Evolutionary conservation across 169 alveolate genomes (phyloP).

Genomic region (Plasmodium chabaudi): DNA sequence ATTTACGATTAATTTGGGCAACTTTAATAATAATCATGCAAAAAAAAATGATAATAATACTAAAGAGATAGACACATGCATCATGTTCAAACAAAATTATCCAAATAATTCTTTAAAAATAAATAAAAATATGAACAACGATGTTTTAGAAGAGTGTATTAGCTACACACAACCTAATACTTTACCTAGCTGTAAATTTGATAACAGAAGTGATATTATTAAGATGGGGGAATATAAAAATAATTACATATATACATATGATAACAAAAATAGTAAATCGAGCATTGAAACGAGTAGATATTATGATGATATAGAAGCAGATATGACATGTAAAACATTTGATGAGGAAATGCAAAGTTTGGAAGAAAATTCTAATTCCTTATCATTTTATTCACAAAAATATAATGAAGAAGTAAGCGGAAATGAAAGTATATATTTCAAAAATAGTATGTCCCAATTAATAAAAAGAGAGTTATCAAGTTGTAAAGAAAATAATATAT

Average conservation of each 20-base stretch:
- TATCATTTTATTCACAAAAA: background rate
- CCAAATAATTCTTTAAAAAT: constrained; percentile 3
- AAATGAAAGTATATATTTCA: background rate
- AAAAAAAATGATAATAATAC: constrained; percentile 3
- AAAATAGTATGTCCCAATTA: constrained; percentile 23
- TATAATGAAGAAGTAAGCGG: constrained; percentile 7
- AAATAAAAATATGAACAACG: constrained; percentile 8
- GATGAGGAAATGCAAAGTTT: background rate
- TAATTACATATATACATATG: constrained; percentile 23
- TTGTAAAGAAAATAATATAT: constrained; percentile 35
- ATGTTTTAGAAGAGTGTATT: constrained; percentile 5
- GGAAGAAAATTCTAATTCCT: no score
- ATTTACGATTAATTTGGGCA: background rate
- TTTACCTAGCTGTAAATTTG: constrained; percentile 9
- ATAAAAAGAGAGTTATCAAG: constrained; percentile 20
- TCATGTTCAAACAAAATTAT: background rate
- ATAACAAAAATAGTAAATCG: constrained; percentile 7
- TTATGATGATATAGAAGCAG: constrained; percentile 5
- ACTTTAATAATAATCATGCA: background rate
- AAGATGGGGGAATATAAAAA: constrained; percentile 6
- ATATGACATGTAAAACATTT: background rate
- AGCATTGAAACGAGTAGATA: background rate
- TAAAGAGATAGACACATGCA: background rate
- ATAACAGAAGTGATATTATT: background rate
- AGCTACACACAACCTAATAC: background rate